Conservation (phyloP, 768 basidiomycete species). For the Coprinellus aureogranulatus region DNA sequence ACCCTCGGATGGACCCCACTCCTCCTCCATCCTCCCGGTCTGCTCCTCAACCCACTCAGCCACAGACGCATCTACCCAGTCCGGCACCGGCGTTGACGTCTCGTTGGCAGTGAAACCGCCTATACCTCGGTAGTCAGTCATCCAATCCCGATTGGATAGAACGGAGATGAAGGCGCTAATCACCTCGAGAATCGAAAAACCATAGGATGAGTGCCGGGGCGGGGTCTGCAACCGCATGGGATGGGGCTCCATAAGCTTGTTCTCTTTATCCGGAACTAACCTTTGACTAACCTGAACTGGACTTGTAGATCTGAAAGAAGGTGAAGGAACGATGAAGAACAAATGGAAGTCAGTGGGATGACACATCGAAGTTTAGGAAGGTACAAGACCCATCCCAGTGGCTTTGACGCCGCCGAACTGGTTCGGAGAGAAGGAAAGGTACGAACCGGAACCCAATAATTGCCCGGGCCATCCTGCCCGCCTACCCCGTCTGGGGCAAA, state of each 20-base stretch:
- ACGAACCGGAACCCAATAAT: constrained; percentile 74
- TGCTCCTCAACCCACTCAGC: constrained; percentile 60
- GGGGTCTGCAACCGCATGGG: background rate
- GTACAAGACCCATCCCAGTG: too few species aligned
- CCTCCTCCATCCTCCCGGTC: constrained; percentile 48
- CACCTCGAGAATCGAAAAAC: constrained; percentile 79
- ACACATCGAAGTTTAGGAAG: background rate
- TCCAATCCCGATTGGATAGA: background rate
- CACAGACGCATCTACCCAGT: constrained; percentile 69
- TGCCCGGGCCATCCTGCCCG: constrained; percentile 61
- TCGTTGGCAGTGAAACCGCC: constrained; percentile 51
- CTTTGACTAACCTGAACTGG: constrained; percentile 25
- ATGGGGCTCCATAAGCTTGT: background rate
- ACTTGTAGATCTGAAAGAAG: constrained; percentile 35
- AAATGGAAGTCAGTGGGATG: background rate
- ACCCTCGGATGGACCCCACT: constrained; percentile 54
- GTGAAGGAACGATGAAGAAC: too few species aligned
- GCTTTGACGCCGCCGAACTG: background rate
- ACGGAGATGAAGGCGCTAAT: background rate
- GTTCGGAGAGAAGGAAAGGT: background rate
- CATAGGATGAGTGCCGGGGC: constrained; percentile 28
- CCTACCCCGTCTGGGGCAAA: constrained; percentile 59
- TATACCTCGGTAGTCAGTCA: constrained; percentile 12
- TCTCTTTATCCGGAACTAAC: background rate
- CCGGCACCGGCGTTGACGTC: constrained; percentile 41